Evolutionary conservation across 2,329 filamentous ascomycete genomes (phyloP).

Genomic region (Alternaria rosae): DNA sequence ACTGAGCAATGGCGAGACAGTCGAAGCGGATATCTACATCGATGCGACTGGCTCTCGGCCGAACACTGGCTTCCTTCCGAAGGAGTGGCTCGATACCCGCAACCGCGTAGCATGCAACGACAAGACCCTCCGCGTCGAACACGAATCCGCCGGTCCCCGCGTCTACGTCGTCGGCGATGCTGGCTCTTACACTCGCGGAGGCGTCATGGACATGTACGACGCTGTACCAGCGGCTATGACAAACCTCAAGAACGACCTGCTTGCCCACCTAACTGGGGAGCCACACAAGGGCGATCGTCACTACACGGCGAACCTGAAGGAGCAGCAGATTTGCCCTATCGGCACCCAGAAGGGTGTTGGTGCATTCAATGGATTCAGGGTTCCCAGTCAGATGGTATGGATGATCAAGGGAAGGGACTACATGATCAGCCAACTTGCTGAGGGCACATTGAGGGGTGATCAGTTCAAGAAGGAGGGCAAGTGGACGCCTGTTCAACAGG

Average conservation of each 20-base stretch:
- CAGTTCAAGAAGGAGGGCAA: slow-evolving; percentile 47
- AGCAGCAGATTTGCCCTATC: slow-evolving; percentile 47
- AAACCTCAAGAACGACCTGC: slow-evolving; percentile 58
- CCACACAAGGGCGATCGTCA: slow-evolving; percentile 39
- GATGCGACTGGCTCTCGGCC: slow-evolving; percentile 61
- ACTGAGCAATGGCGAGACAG: slow-evolving; percentile 56
- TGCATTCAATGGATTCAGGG: slow-evolving; percentile 46
- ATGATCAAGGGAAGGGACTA: slow-evolving; percentile 56
- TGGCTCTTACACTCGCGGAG: slow-evolving; percentile 54
- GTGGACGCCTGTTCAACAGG: slow-evolving; percentile 40
- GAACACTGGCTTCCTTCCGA: slow-evolving; percentile 62
- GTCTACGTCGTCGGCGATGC: slow-evolving; percentile 62
- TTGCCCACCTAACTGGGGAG: slow-evolving; percentile 39
- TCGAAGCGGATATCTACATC: slow-evolving; percentile 63
- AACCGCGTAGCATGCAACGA: slow-evolving; percentile 60
- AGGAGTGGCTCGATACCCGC: slow-evolving; percentile 56
- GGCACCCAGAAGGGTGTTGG: slow-evolving; percentile 50
- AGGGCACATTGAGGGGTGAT: slow-evolving; percentile 37
- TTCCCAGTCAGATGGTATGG: slow-evolving; percentile 53
- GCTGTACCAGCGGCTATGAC: slow-evolving; percentile 54
- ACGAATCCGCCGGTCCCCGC: slow-evolving; percentile 51
- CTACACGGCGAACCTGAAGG: slow-evolving; percentile 42
- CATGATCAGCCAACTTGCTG: slow-evolving; percentile 40
- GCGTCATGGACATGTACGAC: slow-evolving; percentile 53
- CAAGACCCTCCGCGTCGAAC: slow-evolving; percentile 56